Evolutionary conservation across 352 stramenopile species (phyloP), one percentile per base, ranked within the genome.

Genomic region (Aphanomyces invadans): DNA sequence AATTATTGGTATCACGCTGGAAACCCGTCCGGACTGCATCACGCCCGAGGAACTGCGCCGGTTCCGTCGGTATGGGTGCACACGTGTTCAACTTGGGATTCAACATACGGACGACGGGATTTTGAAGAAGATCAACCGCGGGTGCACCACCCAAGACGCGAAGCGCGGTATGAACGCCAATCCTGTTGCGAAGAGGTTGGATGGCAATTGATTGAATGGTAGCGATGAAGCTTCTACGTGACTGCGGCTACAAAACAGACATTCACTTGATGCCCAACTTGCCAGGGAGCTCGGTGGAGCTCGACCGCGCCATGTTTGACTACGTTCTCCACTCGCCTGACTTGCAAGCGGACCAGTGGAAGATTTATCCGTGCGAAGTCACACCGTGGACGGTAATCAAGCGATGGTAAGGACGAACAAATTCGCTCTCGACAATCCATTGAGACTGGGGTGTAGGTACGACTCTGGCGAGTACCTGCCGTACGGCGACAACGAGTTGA

Each of bases 301-400:
- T 86, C 44, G 91, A 97, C 71, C 77, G 77, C 21, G 64, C 73
- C 19, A 97, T 97, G 91, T 97, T 97, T 68, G 81, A 95, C 19
- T 89, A 90, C 45, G 86, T 97, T 19, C 70, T 97, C 42, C 68
- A 86, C 32, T 92, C 90, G 32, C 77, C 86, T 5, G 76, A 95
- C 59, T 76, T 97, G n/a, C 90, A 97, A 70, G 89, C 89, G 0
- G 91, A 97, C 65, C 90, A 97, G 74, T 97, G 90, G 90, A 97
- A 97, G 78, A 97, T 97, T 73, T 97, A 97, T 33, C 91, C 91
- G 45, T 97, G 89, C 71, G 89, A 96, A 72, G 90, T 97, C 62
- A 95, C 88, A 28, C 88, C 88, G 0, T 96, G 87, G 87, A 92
- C 84, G 0, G 81, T 95, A 29, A 95, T 95, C 59, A 95, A 95